These are phyloP conservation scores for Komagataella populi DNA, from an alignment of 805 yeast genomes.

Conservation along the genomic window DNA sequence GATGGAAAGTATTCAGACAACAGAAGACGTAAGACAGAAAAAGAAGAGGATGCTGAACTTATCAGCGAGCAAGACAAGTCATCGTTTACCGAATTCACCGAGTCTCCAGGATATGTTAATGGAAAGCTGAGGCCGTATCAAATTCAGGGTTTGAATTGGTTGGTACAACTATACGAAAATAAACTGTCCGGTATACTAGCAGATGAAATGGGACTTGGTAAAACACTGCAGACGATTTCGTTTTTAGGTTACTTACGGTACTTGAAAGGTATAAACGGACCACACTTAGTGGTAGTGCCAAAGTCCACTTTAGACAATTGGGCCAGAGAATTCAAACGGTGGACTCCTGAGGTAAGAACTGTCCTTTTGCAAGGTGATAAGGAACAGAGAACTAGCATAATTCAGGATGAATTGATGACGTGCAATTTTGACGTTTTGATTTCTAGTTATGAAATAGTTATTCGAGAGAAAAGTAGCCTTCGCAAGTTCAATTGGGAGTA, in stretches of 20 bases:
- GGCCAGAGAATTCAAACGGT: slow-evolving; percentile 61
- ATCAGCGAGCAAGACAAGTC: slow-evolving; percentile 42
- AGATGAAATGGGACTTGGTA: slow-evolving; percentile 81
- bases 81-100: slow-evolving; percentile 54
- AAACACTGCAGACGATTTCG: slow-evolving; percentile 69
- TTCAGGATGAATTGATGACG: slow-evolving; percentile 63
- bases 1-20: slow-evolving; percentile 2
- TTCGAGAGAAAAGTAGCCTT: slow-evolving; percentile 56
- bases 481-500: slow-evolving; percentile 65
- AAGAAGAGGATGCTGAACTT: slow-evolving; percentile 91
- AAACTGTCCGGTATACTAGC: slow-evolving; percentile 66
- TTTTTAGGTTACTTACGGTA: slow-evolving; percentile 62
- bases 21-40: slow-evolving; percentile 79
- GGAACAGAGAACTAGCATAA: slow-evolving; percentile 53
- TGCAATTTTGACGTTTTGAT: slow-evolving; percentile 66
- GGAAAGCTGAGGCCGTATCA: slow-evolving; percentile 74
- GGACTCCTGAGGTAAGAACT: slow-evolving; percentile 72
- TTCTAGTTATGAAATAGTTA: slow-evolving; percentile 66
- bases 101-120: slow-evolving; percentile 65
- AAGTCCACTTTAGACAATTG: slow-evolving; percentile 81
- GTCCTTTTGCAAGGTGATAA: slow-evolving; percentile 78
- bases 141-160: slow-evolving; percentile 73
- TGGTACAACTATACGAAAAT: slow-evolving; percentile 53
- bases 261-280: slow-evolving; percentile 66
- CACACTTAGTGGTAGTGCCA: slow-evolving; percentile 85